These are phyloP conservation scores for Cercophora samala DNA, from an alignment of 495 filamentous ascomycete genomes.

Conservation along the genomic window DNA sequence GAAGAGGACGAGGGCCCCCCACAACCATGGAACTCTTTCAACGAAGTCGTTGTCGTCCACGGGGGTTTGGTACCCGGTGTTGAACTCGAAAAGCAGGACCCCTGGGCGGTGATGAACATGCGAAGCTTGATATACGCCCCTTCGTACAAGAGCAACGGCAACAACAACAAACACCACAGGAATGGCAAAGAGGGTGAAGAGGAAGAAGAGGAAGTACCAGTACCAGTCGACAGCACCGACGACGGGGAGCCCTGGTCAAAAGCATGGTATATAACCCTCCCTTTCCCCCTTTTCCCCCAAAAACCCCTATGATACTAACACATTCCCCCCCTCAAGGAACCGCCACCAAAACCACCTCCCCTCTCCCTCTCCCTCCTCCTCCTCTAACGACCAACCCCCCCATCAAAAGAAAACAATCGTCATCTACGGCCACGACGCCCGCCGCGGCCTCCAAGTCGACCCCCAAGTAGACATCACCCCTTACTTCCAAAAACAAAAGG, in stretches of 20 bases:
- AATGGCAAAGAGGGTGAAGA: neutral
- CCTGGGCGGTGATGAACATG: conserved; percentile 87
- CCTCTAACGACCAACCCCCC: conserved; percentile 10
- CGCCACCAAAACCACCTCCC: conserved; percentile 31
- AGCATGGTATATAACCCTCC: conserved; percentile 47
- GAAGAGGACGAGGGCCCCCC: conserved; percentile 22
- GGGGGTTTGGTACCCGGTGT: conserved; percentile 77
- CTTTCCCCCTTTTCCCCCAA: too few relatives aligned
- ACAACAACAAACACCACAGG: neutral
- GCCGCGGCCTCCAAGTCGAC: conserved; percentile 56
- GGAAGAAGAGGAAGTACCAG: conserved; percentile 12
- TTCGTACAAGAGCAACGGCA: conserved; percentile 7
- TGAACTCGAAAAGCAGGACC: conserved; percentile 68
- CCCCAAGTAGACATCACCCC: conserved; percentile 36
- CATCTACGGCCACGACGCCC: conserved; percentile 87
- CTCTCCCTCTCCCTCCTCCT: neutral
- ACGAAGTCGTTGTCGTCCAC: conserved; percentile 72
- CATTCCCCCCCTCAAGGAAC: conserved; percentile 25
- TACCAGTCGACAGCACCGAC: conserved; percentile 53
- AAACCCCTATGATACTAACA: neutral
- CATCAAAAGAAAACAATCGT: conserved; percentile 44
- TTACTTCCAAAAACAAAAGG: neutral
- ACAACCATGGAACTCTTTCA: conserved; percentile 41
- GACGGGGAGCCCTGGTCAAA: conserved; percentile 66
- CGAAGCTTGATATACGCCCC: conserved; percentile 56